Percentiles rank a stretch among this genome's conserved stretches.
phyloP scores from a whole-genome alignment of 768 basidiomycete species.

The Crepidotus variabilis region DNA sequence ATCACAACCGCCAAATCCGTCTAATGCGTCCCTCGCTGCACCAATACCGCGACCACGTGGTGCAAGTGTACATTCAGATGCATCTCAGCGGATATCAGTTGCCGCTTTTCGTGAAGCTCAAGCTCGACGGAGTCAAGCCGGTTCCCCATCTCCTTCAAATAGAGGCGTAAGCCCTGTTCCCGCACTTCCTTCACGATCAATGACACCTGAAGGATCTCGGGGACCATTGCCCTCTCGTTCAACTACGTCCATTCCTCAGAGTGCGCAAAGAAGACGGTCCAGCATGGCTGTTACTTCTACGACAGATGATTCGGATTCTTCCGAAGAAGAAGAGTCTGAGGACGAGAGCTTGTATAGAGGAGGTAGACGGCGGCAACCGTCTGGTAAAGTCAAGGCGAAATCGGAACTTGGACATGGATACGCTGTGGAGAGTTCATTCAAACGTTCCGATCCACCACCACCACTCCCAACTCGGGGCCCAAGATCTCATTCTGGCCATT shows the following conservation, averaged over 20 bases:
- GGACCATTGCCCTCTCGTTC: constrained; percentile 23
- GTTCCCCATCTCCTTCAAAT: constrained; percentile 54
- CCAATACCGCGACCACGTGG: constrained; percentile 53
- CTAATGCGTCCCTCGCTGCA: constrained; percentile 27
- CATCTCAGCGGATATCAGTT: constrained; percentile 73
- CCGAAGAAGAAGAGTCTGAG: constrained; percentile 23
- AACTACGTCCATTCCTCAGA: constrained; percentile 11
- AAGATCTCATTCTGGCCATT: constrained; percentile 28
- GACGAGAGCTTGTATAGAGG: constrained; percentile 17
- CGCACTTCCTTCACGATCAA: constrained; percentile 12
- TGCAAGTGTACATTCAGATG: constrained; percentile 56
- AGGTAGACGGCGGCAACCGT: constrained; percentile 8
- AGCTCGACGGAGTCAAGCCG: constrained; percentile 57
- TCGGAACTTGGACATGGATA: constrained; percentile 39
- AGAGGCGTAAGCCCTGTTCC: constrained; percentile 33
- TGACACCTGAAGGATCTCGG: constrained; percentile 18
- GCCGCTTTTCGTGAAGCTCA: constrained; percentile 81
- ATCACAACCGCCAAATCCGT: constrained; percentile 33
- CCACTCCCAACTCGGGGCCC: constrained; percentile 16
- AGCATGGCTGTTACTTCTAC: constrained; percentile 20
- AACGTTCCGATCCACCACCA: constrained; percentile 12
- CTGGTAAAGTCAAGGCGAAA: constrained; percentile 26
- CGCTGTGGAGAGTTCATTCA: constrained; percentile 11
- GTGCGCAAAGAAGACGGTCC: constrained; percentile 17
- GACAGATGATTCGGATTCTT: constrained; percentile 27